These are phyloP conservation scores for Paraleonurus japonicus DNA, from an alignment of 257 asterid genomes.

Conservation along the genomic window DNA sequence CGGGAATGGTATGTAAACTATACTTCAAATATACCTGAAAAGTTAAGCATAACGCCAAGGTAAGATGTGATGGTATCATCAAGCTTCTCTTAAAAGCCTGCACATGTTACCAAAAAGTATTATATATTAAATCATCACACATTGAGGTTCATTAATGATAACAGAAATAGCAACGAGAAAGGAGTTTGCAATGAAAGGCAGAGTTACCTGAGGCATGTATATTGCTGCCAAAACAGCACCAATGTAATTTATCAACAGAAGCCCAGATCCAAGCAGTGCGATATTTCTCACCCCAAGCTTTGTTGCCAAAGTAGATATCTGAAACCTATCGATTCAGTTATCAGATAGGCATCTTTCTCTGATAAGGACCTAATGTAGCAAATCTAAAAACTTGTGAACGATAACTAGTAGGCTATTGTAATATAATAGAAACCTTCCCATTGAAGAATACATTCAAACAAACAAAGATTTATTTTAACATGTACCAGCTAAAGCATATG, in stretches of 20 bases:
- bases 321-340: slow-evolving; percentile 58
- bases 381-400: neutral
- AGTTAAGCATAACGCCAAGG: slow-evolving; percentile 66
- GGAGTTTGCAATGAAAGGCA: neutral
- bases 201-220: slow-evolving; percentile 82
- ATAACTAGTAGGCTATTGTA: neutral
- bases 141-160: slow-evolving; percentile 2
- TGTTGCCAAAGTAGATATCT: slow-evolving; percentile 91
- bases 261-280: slow-evolving; percentile 83
- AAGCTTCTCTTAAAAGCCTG: slow-evolving; percentile 84
- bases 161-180: neutral
- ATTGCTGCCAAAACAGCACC: slow-evolving; percentile 77
- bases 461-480: neutral
- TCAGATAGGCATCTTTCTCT: slow-evolving; percentile 16
- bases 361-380: slow-evolving; percentile 9
- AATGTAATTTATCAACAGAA: slow-evolving; percentile 75
- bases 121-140: slow-evolving; percentile 9
- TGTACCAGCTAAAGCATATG: slow-evolving; percentile 1
- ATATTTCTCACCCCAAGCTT: slow-evolving; percentile 97
- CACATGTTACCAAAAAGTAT: slow-evolving; percentile 23
- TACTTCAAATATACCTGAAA: slow-evolving; percentile 60
- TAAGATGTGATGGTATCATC: slow-evolving; percentile 76
- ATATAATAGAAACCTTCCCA: neutral
- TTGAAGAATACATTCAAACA: neutral
- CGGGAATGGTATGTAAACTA: slow-evolving; percentile 12